Conservation (phyloP, 2,329 filamentous ascomycete genomes). For the Anisogramma anomala region DNA sequence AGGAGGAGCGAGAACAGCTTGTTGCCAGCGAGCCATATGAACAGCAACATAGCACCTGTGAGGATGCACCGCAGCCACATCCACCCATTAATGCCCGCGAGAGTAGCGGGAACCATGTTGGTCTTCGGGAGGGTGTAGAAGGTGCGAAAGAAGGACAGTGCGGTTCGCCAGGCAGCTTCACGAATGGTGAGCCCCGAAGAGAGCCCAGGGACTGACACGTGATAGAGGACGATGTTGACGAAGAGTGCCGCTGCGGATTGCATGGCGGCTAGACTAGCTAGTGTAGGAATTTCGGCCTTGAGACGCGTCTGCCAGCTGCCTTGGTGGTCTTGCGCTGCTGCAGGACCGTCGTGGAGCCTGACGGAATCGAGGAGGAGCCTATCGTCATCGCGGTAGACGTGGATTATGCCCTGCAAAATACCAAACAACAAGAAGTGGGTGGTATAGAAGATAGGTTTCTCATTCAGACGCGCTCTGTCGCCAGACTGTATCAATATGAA, state of each 20-base stretch:
- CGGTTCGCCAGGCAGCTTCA: constrained; percentile 53
- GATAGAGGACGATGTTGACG: constrained; percentile 45
- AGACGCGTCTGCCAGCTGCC: constrained; percentile 26
- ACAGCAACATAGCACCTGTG: constrained; percentile 54
- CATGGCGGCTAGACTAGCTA: constrained; percentile 28
- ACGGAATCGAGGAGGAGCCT: constrained; percentile 40
- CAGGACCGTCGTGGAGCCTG: constrained; percentile 17
- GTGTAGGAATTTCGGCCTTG: constrained; percentile 27
- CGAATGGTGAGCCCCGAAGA: constrained; percentile 32
- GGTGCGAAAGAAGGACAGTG: constrained; percentile 57
- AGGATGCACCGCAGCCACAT: constrained; percentile 35
- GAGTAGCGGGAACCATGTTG: constrained; percentile 46
- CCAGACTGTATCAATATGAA: constrained; percentile 64
- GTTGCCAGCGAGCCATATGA: constrained; percentile 70
- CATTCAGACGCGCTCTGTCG: constrained; percentile 70
- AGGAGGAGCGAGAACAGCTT: constrained; percentile 70
- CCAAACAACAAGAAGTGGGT: constrained; percentile 59
- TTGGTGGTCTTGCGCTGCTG: constrained; percentile 15
- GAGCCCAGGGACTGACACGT: not conserved
- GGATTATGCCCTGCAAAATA: constrained; percentile 53
- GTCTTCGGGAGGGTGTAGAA: constrained; percentile 68
- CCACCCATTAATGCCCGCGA: constrained; percentile 22
- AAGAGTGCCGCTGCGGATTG: constrained; percentile 37
- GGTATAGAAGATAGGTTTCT: constrained; percentile 72
- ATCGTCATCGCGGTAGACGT: constrained; percentile 66